phyloP scores from a whole-genome alignment of 371 early-diverging fungal species.

The Batrachochytrium dendrobatidis region DNA sequence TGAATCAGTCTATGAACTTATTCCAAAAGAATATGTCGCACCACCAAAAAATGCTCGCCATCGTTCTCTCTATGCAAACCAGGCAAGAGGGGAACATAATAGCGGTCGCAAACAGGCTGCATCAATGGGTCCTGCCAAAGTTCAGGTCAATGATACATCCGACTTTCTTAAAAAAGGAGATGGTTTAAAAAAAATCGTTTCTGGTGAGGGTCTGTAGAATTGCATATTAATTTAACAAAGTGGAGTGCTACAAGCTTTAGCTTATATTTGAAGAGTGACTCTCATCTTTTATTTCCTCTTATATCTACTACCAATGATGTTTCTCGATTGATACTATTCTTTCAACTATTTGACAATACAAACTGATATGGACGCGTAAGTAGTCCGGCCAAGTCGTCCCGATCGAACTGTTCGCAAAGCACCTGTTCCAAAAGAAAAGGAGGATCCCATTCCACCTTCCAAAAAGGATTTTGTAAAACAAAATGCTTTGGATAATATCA shows the following conservation, averaged over 20 bases:
- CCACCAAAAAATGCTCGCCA: conserved; percentile 32
- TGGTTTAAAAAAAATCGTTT: conserved; percentile 12
- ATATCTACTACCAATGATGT: too few relatives aligned
- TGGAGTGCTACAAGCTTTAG: too few relatives aligned
- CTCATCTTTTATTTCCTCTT: neutral
- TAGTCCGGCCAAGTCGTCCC: too few relatives aligned
- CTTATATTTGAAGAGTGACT: conserved; percentile 1
- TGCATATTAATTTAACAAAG: too few relatives aligned
- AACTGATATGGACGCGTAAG: too few relatives aligned
- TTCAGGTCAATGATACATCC: conserved; percentile 21
- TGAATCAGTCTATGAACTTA: conserved; percentile 40
- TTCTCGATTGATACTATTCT: too few relatives aligned
- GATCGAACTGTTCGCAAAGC: conserved; percentile 41
- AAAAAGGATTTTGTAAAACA: conserved; percentile 40
- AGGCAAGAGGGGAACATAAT: conserved; percentile 32
- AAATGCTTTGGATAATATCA: conserved; percentile 43
- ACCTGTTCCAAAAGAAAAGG: conserved; percentile 31
- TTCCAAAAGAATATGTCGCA: conserved; percentile 30
- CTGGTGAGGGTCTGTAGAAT: conserved; percentile 8
- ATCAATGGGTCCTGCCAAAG: conserved; percentile 43
- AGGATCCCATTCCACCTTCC: conserved; percentile 14
- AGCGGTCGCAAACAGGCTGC: conserved; percentile 32
- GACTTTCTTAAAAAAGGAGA: conserved; percentile 39
- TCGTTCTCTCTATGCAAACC: conserved; percentile 28
- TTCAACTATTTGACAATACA: too few relatives aligned